Percentiles rank a stretch among this genome's conserved stretches.
Evolutionary conservation across 768 basidiomycete genomes (phyloP).

Genomic region (Termitomyces sp.): DNA sequence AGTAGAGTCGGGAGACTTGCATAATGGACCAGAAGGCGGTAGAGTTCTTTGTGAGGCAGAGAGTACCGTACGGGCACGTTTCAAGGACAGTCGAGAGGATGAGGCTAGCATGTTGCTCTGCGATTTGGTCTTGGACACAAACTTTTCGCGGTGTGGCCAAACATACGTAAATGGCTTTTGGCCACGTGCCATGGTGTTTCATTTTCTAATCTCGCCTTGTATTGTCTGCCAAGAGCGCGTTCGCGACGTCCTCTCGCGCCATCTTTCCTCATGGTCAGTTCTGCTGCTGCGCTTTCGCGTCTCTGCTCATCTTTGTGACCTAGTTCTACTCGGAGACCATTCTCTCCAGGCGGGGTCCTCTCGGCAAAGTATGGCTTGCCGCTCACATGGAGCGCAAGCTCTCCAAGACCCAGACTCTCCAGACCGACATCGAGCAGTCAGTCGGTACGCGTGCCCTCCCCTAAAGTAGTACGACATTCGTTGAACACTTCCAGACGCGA

Average conservation of each 20-base stretch:
- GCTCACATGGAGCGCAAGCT: conserved; percentile 99
- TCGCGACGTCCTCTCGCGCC: conserved; percentile 12
- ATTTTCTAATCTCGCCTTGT: conserved; percentile 10
- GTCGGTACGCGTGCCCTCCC: conserved; percentile 53
- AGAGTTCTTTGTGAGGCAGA: not conserved
- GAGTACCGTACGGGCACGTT: conserved; percentile 4
- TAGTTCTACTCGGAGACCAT: conserved; percentile 94
- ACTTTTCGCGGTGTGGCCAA: conserved; percentile 12
- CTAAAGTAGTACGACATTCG: not conserved
- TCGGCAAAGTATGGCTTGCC: conserved; percentile 98
- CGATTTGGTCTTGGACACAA: not conserved
- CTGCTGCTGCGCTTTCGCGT: not conserved
- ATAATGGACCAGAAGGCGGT: not conserved
- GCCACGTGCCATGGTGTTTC: conserved; percentile 15
- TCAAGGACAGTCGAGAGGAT: conserved; percentile 9
- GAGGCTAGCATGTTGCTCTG: conserved; percentile 7
- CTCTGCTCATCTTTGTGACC: conserved; percentile 7
- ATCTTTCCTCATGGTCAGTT: conserved; percentile 22
- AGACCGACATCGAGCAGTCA: conserved; percentile 92
- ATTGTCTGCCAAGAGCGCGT: conserved; percentile 20
- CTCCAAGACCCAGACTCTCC: conserved; percentile 89
- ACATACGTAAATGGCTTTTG: conserved; percentile 6
- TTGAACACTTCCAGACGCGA: conserved; percentile 53
- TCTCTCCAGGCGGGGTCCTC: conserved; percentile 86
- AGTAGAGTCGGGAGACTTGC: conserved; percentile 4